Evolutionary conservation across 192 early-diverging fungal genomes (phyloP).

Genomic region (Coemansia sp.): DNA sequence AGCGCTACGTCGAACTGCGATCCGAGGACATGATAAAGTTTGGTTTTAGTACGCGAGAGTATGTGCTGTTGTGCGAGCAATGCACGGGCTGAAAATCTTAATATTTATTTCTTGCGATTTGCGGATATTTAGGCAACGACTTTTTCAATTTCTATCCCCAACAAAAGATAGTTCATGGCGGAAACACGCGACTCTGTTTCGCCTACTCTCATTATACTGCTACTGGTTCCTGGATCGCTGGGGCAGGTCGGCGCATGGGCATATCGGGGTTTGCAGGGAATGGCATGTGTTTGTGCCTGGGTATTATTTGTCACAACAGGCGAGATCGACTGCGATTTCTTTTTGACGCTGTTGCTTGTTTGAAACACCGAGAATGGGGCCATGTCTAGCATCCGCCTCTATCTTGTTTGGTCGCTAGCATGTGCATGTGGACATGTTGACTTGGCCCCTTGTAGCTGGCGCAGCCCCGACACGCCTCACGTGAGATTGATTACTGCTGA

Average conservation of each 20-base stretch:
- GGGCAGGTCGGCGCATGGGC: not conserved
- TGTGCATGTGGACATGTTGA: not conserved
- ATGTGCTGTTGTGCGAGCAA: slow-evolving; percentile 78
- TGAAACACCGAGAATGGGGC: not conserved
- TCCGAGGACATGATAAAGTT: slow-evolving; percentile 85
- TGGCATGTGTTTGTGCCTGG: not conserved
- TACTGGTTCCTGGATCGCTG: not conserved
- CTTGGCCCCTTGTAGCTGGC: not conserved
- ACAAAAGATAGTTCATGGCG: not conserved
- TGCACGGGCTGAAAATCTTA: not conserved
- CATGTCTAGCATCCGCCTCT: not conserved
- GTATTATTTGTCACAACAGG: not conserved
- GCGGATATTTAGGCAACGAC: not conserved
- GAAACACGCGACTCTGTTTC: not conserved
- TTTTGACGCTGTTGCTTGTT: not conserved
- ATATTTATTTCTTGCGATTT: not conserved
- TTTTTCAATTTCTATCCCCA: not conserved
- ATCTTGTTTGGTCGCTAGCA: not conserved
- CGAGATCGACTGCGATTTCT: slow-evolving; percentile 3
- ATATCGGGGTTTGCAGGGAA: not conserved
- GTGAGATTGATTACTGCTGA: not conserved
- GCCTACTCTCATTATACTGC: not conserved
- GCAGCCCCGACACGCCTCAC: too few species aligned
- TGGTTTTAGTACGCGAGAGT: slow-evolving; percentile 87
- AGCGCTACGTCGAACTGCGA: slow-evolving; percentile 82